phyloP scores from a whole-genome alignment of 441 rosid genomes.

The Populus tomentosa region DNA sequence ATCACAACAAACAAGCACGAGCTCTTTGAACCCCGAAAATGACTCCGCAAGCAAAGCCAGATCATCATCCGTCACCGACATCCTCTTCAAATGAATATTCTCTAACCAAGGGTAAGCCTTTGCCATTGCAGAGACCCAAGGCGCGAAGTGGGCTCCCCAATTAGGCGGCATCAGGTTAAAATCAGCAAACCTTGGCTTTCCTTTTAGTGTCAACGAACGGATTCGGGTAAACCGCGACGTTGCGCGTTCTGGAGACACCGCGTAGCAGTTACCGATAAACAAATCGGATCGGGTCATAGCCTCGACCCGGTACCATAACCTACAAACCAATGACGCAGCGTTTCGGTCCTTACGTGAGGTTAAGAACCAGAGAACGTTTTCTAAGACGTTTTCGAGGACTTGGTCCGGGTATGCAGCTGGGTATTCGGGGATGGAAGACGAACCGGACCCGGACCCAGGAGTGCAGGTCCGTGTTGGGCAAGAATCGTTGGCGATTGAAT shows the following conservation, averaged over 20 bases:
- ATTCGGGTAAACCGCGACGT: conserved; percentile 51
- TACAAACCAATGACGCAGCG: conserved; percentile 80
- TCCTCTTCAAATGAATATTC: conserved; percentile 68
- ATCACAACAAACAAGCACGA: conserved; percentile 70
- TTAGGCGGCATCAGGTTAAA: conserved; percentile 70
- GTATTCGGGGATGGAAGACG: conserved; percentile 13
- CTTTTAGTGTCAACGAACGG: conserved; percentile 55
- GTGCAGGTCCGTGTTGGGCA: conserved; percentile 22
- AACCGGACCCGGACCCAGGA: conserved; percentile 21
- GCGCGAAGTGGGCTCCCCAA: conserved; percentile 75
- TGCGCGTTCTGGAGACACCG: conserved; percentile 58
- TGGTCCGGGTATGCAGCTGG: conserved; percentile 42
- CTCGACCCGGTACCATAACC: conserved; percentile 74
- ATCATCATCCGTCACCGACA: conserved; percentile 72
- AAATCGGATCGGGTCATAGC: conserved; percentile 73
- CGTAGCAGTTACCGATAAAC: conserved; percentile 80
- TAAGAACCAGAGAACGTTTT: conserved; percentile 72
- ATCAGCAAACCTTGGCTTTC: conserved; percentile 86
- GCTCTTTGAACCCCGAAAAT: conserved; percentile 61
- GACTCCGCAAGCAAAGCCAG: conserved; percentile 56
- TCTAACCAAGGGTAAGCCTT: conserved; percentile 70
- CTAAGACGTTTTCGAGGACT: conserved; percentile 76
- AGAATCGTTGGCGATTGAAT: conserved; percentile 17
- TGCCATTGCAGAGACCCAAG: conserved; percentile 58
- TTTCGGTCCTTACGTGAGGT: conserved; percentile 64